Evolutionary conservation across 345 rosid genomes (phyloP).

Genomic region (Murraya paniculata): DNA sequence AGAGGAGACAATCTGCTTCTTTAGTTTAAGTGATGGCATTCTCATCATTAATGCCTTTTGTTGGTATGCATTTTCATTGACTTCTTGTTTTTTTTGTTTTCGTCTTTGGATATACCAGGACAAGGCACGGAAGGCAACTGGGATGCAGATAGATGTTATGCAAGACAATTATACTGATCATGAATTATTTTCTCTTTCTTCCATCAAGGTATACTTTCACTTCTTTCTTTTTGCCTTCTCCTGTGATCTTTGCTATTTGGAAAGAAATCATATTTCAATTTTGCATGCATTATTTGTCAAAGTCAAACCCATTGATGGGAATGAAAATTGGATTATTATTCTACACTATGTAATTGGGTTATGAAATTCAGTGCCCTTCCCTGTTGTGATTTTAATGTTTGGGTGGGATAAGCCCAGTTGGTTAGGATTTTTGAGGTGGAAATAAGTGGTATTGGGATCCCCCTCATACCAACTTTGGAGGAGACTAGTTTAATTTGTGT

Average conservation of each 20-base stretch:
- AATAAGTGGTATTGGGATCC: neutral
- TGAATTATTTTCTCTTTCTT: constrained; percentile 84
- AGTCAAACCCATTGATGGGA: neutral
- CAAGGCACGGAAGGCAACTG: constrained; percentile 74
- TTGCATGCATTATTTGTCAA: neutral
- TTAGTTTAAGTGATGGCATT: neutral
- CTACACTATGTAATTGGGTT: neutral
- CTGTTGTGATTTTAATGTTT: neutral
- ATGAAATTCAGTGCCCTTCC: neutral
- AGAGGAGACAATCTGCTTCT: neutral
- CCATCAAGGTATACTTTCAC: constrained; percentile 66
- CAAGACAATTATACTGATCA: constrained; percentile 79
- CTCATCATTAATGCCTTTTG: neutral
- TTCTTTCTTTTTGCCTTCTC: neutral
- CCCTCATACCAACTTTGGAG: neutral
- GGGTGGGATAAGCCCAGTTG: neutral
- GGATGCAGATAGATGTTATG: constrained; percentile 71
- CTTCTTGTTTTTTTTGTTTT: constrained; percentile 3
- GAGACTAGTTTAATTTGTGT: neutral
- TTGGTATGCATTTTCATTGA: neutral
- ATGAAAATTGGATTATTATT: neutral
- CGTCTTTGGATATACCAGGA: constrained; percentile 49
- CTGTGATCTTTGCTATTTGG: neutral
- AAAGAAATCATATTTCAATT: neutral
- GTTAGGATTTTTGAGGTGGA: neutral